A percentile compares a stretch with the other conserved stretches of the same genome.
phyloP scores from a whole-genome alignment of 495 filamentous ascomycete genomes.

The Talaromyces wortmannii region DNA sequence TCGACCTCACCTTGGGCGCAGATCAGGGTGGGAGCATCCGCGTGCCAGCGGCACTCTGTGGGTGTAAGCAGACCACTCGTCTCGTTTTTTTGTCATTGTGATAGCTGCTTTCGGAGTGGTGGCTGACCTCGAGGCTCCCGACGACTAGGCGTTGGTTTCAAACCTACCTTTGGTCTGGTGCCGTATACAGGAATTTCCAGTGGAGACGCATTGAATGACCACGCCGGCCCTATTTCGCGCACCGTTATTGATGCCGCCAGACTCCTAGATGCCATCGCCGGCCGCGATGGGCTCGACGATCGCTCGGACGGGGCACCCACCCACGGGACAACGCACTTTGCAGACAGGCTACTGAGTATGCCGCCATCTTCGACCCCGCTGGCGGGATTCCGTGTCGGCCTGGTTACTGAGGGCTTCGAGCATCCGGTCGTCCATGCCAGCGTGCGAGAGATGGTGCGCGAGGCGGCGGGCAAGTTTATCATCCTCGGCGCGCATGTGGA shows the following conservation, averaged over 20 bases:
- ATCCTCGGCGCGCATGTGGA: conserved; percentile 40
- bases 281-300: conserved; percentile 48
- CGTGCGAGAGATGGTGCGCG: conserved; percentile 30
- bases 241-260: conserved; percentile 43
- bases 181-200: conserved; percentile 40
- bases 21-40: conserved; percentile 53
- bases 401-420: conserved; percentile 40
- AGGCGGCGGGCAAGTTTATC: conserved; percentile 31
- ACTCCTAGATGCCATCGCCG: conserved; percentile 44
- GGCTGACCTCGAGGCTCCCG: too few species aligned
- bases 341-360: too few species aligned
- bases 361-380: conserved; percentile 24
- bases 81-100: too few species aligned
- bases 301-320: too few species aligned
- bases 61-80: too few species aligned
- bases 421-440: conserved; percentile 28
- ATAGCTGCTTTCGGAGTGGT: too few species aligned
- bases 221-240: conserved; percentile 41
- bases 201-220: conserved; percentile 35
- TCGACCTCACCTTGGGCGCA: conserved; percentile 47
- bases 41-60: too few species aligned
- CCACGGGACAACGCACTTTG: too few species aligned
- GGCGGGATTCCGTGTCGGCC: conserved; percentile 30
- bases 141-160: too few species aligned
- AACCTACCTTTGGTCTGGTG: conserved; percentile 44